Base-by-base conservation (phyloP, 202 grass and related monocot genomes). In the Cymbopogon flexuosus region DNA sequence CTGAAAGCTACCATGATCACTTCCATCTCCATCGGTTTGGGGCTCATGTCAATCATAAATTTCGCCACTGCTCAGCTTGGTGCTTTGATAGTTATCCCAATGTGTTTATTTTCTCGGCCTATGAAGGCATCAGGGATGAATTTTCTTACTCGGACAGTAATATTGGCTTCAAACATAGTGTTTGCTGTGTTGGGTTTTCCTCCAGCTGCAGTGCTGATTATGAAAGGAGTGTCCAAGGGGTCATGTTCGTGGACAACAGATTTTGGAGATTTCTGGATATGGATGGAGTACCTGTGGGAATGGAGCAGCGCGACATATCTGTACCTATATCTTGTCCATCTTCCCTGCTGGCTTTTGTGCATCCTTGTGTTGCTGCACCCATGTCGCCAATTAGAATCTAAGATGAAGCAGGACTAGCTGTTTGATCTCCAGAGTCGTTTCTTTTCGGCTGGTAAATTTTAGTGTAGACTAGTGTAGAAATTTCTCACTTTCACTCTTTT, bases 1-100 rank as follows among this genome's bases (percentile, higher is more conserved):
- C 70, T 98, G 30, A 98, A 94, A 71, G 90, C 95, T 35, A 83
- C 89, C 9, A 93, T 91, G 92, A 83, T 93, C 62, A 86, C 90
- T 84, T 84, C 84, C 30, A 86, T 88, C 64, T 82, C 88, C 54
- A 93, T 91, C 24, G 90, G 92, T 3, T 60, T 94, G 71, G 85
- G 88, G 75, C 88, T 98, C 14, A 98, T 98, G 92, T 95, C 95
- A 12, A 84, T 98, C 66, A 98, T 98, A 77, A 98, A 98, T 81
- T 98, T 98, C 7, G 85, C 92, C 15, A 93, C 88, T 10, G 92
- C 90, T 40, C 95, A 95, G 83, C 91, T 98, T 73, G 92, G 92
- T 15, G 91, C 91, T 65, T 52, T 98, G 82, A 62, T 95, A 39
- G 27, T 93, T 30, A 82, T 98, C 76, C 95, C 92, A 33, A 89